Evolutionary conservation across 2,329 filamentous ascomycete species (phyloP).

Genomic region (Fusarium cicatricum): DNA sequence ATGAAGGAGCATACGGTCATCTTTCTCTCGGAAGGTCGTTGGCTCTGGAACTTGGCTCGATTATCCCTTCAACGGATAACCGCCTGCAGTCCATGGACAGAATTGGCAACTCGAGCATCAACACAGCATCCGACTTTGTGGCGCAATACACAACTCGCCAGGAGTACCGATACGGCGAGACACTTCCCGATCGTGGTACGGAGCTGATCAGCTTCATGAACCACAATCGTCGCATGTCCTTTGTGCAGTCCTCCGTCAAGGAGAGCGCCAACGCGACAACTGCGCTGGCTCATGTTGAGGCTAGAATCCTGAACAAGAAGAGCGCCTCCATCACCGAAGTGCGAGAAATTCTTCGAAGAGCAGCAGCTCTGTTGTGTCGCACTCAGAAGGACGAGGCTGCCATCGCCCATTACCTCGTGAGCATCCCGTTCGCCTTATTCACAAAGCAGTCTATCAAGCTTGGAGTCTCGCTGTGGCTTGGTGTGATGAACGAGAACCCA

Average conservation of each 20-base stretch:
- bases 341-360: conserved; percentile 81
- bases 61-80: conserved; percentile 87
- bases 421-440: conserved; percentile 91
- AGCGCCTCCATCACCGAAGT: conserved; percentile 77
- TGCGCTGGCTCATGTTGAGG: conserved; percentile 76
- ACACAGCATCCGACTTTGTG: conserved; percentile 94
- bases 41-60: conserved; percentile 88
- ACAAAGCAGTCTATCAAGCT: conserved; percentile 96
- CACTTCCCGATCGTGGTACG: conserved; percentile 71
- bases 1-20: conserved; percentile 90
- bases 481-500: conserved; percentile 95
- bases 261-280: conserved; percentile 68
- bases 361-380: conserved; percentile 85
- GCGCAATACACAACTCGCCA: conserved; percentile 97
- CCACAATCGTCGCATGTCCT: conserved; percentile 60
- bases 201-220: conserved; percentile 71
- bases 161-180: conserved; percentile 89
- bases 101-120: conserved; percentile 77
- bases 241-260: conserved; percentile 59
- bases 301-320: conserved; percentile 73
- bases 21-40: conserved; percentile 93
- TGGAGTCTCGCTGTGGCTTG: conserved; percentile 94
- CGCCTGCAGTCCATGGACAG: conserved; percentile 83
- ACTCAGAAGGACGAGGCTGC: conserved; percentile 77
- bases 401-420: conserved; percentile 86